phyloP scores from a whole-genome alignment of 2,329 filamentous ascomycete species.

The Epichloe scottii region DNA sequence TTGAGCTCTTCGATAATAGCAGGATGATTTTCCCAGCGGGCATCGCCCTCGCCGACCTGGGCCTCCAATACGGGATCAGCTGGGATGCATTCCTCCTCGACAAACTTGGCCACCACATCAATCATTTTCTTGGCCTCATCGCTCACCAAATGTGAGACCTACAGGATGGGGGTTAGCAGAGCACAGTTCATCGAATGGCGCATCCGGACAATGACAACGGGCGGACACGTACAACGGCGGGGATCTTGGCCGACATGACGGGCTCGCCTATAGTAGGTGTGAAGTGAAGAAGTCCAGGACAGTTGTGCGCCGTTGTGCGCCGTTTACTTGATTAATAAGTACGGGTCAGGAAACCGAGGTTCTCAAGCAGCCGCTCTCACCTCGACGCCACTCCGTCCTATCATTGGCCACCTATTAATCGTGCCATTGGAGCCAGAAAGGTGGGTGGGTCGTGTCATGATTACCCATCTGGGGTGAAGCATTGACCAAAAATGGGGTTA shows the following conservation, averaged over 20 bases:
- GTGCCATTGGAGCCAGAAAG: too few relatives aligned
- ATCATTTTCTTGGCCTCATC: conserved; percentile 74
- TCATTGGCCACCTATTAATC: too few relatives aligned
- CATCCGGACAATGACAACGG: not conserved
- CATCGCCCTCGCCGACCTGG: conserved; percentile 63
- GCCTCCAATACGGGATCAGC: conserved; percentile 71
- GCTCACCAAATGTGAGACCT: conserved; percentile 54
- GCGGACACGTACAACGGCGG: conserved; percentile 17
- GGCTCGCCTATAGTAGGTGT: not conserved
- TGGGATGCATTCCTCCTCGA: conserved; percentile 87
- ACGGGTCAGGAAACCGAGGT: conserved; percentile 5
- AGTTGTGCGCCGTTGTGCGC: too few relatives aligned
- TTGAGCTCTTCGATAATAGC: conserved; percentile 81
- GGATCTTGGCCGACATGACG: conserved; percentile 21
- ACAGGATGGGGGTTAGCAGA: too few relatives aligned
- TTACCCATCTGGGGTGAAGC: too few relatives aligned
- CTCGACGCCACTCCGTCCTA: not conserved
- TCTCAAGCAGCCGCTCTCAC: not conserved
- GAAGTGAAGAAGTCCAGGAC: not conserved
- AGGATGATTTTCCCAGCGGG: conserved; percentile 72
- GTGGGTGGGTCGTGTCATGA: too few relatives aligned
- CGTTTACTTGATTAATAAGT: not conserved
- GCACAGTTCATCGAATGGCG: not conserved
- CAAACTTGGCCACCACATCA: conserved; percentile 86
- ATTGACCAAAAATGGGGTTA: too few relatives aligned